phyloP scores from a whole-genome alignment of 192 early-diverging fungal species.

The Mortierella claussenii region DNA sequence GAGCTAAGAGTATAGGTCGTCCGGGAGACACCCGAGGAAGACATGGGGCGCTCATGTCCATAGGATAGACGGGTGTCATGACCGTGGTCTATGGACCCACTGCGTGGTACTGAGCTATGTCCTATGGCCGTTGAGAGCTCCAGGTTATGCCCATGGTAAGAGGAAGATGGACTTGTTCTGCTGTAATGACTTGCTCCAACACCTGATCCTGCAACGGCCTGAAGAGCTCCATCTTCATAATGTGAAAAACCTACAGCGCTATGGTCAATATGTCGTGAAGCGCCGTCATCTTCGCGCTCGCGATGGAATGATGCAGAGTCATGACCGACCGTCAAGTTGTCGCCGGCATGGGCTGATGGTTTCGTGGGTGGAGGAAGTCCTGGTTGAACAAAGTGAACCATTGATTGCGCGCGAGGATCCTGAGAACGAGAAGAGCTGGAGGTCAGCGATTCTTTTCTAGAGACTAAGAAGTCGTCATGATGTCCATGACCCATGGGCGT shows the following conservation, averaged over 20 bases:
- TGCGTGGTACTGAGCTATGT: neutral
- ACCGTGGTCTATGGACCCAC: neutral
- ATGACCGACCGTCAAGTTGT: neutral
- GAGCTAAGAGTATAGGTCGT: neutral
- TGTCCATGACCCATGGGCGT: neutral
- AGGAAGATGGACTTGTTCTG: neutral
- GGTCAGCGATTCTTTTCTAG: neutral
- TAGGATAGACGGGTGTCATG: constrained; percentile 3
- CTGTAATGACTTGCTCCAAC: neutral
- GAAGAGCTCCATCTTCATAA: neutral
- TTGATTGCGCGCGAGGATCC: constrained; percentile 8
- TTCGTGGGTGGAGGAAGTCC: too few species aligned
- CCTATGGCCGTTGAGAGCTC: neutral
- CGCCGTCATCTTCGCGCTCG: constrained; percentile 4
- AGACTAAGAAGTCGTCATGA: neutral
- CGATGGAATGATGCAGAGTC: neutral
- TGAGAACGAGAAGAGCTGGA: constrained; percentile 2
- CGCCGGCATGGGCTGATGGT: neutral
- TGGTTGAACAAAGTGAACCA: neutral
- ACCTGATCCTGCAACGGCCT: neutral
- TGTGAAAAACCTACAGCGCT: neutral
- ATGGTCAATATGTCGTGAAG: neutral
- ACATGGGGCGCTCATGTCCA: constrained; percentile 15
- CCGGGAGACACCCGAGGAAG: constrained; percentile 1
- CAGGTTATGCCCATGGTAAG: neutral